Conservation (phyloP, 1,139 yeast species). For the Yamadazyma atlantica region DNA sequence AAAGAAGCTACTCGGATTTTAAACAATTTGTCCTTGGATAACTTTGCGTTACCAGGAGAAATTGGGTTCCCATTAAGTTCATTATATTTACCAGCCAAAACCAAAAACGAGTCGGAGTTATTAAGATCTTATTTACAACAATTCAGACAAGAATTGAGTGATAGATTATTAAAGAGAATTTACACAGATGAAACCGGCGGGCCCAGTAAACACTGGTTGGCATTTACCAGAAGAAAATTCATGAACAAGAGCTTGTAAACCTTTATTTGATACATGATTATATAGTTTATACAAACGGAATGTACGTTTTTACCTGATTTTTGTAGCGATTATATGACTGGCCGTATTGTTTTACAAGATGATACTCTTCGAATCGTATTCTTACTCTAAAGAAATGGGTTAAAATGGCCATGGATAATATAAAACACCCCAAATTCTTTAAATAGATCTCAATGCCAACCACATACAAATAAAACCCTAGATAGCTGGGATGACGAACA, state of each 20-base stretch:
- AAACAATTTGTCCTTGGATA: conserved; percentile 83
- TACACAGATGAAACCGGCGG: conserved; percentile 50
- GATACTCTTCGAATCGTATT: conserved; percentile 38
- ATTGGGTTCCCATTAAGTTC: conserved; percentile 90
- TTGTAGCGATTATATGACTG: conserved; percentile 27
- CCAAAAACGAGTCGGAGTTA: conserved; percentile 73
- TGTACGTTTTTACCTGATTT: conserved; percentile 25
- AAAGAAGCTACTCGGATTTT: conserved; percentile 73
- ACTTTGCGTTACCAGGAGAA: conserved; percentile 92
- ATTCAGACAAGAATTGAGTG: conserved; percentile 91
- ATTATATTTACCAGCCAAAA: conserved; percentile 74
- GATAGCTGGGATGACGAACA: conserved; percentile 42
- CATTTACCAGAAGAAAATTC: conserved; percentile 90
- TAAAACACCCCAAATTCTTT: conserved; percentile 22
- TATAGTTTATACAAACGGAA: conserved; percentile 24
- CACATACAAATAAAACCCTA: conserved; percentile 41
- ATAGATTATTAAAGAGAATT: conserved; percentile 71
- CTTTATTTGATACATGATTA: neutral
- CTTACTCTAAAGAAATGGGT: conserved; percentile 31
- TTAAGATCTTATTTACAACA: conserved; percentile 81
- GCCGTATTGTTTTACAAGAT: conserved; percentile 29
- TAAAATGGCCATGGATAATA: conserved; percentile 20
- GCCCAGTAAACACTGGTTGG: conserved; percentile 90
- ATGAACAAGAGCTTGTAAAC: conserved; percentile 75
- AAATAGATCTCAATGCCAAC: conserved; percentile 34